Conservation (phyloP, 148 eudicot genomes). For the Rhododendron ferrugineum region DNA sequence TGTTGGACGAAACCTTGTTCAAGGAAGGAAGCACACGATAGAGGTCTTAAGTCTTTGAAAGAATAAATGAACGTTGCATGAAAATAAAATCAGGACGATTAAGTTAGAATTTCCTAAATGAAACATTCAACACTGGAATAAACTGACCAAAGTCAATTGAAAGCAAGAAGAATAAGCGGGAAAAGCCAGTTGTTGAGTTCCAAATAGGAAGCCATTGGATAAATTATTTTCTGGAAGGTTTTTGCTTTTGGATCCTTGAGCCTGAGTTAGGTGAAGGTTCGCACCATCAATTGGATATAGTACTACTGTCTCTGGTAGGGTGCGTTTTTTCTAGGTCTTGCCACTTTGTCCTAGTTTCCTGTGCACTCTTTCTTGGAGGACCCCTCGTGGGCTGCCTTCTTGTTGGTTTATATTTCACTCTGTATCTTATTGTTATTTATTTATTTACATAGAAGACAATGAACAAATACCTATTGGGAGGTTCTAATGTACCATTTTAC, state of each 20-base stretch:
- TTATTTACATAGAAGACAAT: neutral
- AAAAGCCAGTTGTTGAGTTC: neutral
- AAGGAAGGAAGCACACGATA: neutral
- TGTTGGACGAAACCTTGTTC: neutral
- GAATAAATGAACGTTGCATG: neutral
- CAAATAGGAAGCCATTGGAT: neutral
- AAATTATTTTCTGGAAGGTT: neutral
- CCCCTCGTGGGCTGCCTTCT: neutral
- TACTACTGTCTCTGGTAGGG: neutral
- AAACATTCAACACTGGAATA: neutral
- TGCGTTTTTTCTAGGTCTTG: neutral
- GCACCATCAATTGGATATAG: neutral
- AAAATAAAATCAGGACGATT: neutral
- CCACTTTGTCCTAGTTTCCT: neutral
- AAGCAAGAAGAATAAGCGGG: neutral
- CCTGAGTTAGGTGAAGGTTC: neutral
- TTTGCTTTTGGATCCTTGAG: neutral
- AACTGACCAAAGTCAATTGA: neutral
- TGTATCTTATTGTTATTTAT: neutral
- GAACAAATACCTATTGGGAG: neutral
- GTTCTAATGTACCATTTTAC: neutral
- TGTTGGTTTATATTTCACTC: neutral
- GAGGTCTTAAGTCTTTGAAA: neutral
- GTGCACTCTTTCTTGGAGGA: neutral
- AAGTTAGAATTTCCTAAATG: neutral